Percentiles rank a stretch among this genome's conserved stretches.
Conservation (phyloP, 2,329 filamentous ascomycete species). For the Ophiostoma pallidulum region DNA sequence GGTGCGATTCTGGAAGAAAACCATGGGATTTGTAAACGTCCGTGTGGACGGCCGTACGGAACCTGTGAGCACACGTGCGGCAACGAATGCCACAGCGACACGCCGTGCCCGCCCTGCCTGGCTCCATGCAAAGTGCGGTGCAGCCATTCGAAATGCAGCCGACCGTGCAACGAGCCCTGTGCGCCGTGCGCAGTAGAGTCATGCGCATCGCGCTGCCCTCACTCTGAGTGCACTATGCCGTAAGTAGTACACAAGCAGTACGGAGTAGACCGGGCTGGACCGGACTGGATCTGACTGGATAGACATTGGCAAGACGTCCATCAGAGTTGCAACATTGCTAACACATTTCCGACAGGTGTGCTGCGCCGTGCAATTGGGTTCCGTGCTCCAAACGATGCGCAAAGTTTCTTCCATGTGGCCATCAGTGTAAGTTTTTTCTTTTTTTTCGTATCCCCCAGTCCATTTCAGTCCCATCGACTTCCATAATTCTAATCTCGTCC, state of each 20-base stretch:
- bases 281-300: too few species aligned
- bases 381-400: slow-evolving; percentile 55
- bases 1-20: slow-evolving; percentile 21
- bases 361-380: slow-evolving; percentile 56
- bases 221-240: slow-evolving; percentile 27
- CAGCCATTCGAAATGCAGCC: slow-evolving; percentile 33
- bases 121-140: slow-evolving; percentile 46
- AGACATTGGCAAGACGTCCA: too few species aligned
- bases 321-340: neutral
- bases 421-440: slow-evolving; percentile 35
- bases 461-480: too few species aligned
- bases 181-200: slow-evolving; percentile 45
- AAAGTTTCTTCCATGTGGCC: slow-evolving; percentile 44
- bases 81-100: slow-evolving; percentile 40
- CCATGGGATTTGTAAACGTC: slow-evolving; percentile 39
- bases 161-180: slow-evolving; percentile 50
- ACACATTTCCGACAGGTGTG: slow-evolving; percentile 34
- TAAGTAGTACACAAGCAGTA: too few species aligned
- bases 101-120: slow-evolving; percentile 38
- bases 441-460: too few species aligned
- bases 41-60: slow-evolving; percentile 40
- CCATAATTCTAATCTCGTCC: neutral
- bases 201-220: slow-evolving; percentile 47
- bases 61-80: slow-evolving; percentile 50
- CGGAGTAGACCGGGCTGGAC: too few species aligned